Evolutionary conservation across 768 basidiomycete species (phyloP), one percentile per base, ranked within the genome.

Genomic region (Pisolithus orientalis): DNA sequence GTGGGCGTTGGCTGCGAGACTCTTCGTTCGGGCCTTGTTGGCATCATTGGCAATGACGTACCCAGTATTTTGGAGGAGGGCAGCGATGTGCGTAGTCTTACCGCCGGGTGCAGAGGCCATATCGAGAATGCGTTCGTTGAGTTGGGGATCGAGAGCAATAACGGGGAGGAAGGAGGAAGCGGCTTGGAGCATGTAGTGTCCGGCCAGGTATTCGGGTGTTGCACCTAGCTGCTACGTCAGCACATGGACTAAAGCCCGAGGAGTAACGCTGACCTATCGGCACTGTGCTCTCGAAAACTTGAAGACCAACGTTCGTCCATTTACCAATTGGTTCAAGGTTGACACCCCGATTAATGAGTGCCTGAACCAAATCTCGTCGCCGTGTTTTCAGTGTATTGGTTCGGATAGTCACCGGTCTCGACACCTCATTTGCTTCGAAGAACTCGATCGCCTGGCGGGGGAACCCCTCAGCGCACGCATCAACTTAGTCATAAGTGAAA

Each of bases 141-240:
- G 92, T 63, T 94, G 88, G 5, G 96, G 96, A 25, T 82, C 76
- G 38, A 99, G 85, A 4, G 96, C 92, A 57, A 98, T 94, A 63
- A 98, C 96, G 50, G 96, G 96, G n/a, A 99, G 80, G 79, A 99
- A 97, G 1, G 96, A 98, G 5, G 94, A 95, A 10, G 96, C 96
- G 6, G 96, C 92, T 75, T 99, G 96, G 25, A 98, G 87, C 91
- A 99, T 98, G 71, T 99, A 99, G 66, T 99, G 94, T 2, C 96
- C 96, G 0, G 96, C 94, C 38, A 99, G 83, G 70, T 99, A 99
- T 72, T 99, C 96, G 10, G 96, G 96, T 2, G 96, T 98, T 6
- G 96, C 96, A 66, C 90, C 85, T 85, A 59, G 32, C 31, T 39
- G 49, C 21, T 28, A 39, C 9, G 11, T 25, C 47, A 37, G 44